These are phyloP conservation scores for Pythium volutum DNA, from an alignment of 352 stramenopile genomes.

Conservation along the genomic window DNA sequence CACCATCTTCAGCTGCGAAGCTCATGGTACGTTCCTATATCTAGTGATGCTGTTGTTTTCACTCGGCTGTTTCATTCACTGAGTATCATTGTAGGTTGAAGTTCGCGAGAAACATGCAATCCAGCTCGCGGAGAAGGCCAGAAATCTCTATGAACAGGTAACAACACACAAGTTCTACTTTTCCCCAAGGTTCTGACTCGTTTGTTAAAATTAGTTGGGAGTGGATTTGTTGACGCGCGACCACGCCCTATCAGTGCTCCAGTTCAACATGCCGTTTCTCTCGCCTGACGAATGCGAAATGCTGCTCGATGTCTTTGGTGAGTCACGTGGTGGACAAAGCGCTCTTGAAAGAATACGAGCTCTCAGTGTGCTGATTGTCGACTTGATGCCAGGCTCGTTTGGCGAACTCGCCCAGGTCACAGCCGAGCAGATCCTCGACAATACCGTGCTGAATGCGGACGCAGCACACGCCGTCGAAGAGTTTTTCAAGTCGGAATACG, in stretches of 20 bases:
- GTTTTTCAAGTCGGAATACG: constrained; percentile 71
- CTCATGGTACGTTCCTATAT: constrained; percentile 40
- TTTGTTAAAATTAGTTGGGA: constrained; percentile 33
- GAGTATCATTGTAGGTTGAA: constrained; percentile 32
- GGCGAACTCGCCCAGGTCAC: constrained; percentile 42
- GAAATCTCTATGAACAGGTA: constrained; percentile 42
- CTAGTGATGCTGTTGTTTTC: background rate
- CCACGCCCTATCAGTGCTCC: constrained; percentile 41
- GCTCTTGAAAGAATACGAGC: background rate
- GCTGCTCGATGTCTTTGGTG: constrained; percentile 74
- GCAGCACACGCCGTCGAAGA: constrained; percentile 62
- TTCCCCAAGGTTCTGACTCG: background rate
- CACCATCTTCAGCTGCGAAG: constrained; percentile 31
- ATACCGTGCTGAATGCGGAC: constrained; percentile 56
- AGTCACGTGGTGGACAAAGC: background rate
- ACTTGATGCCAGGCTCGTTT: constrained; percentile 40
- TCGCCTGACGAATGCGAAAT: constrained; percentile 67
- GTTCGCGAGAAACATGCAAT: constrained; percentile 56
- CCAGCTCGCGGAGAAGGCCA: constrained; percentile 41
- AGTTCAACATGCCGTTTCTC: constrained; percentile 58
- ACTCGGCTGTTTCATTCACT: background rate
- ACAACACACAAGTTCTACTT: background rate
- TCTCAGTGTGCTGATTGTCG: background rate
- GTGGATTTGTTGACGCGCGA: constrained; percentile 42
- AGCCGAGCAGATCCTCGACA: constrained; percentile 51